Conservation (phyloP, 208 protist species). For the Trypanosoma vivax region DNA sequence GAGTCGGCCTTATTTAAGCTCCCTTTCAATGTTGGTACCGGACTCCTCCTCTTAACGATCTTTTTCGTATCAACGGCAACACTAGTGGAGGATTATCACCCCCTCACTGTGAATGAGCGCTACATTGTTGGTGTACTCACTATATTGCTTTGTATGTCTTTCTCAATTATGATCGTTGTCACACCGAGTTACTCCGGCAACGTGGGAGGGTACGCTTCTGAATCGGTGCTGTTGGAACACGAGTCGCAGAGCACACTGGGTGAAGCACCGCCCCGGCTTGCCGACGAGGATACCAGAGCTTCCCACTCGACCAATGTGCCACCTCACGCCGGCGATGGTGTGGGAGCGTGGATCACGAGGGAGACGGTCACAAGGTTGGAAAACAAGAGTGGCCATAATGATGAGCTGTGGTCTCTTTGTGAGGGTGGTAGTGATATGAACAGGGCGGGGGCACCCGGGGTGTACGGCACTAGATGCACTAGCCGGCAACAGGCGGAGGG, state of each 20-base stretch:
- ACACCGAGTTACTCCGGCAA: constrained; percentile 65
- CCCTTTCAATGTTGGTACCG: constrained; percentile 59
- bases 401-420: too few species aligned
- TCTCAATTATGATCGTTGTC: constrained; percentile 54
- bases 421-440: too few species aligned
- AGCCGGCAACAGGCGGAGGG: too few species aligned
- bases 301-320: too few species aligned
- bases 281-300: too few species aligned
- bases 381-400: too few species aligned
- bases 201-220: constrained; percentile 18
- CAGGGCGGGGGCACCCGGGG: too few species aligned
- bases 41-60: constrained; percentile 38
- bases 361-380: too few species aligned
- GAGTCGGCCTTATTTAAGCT: constrained; percentile 46
- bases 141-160: constrained; percentile 40
- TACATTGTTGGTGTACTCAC: constrained; percentile 36
- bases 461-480: too few species aligned
- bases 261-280: too few species aligned
- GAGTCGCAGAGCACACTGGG: background rate
- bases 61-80: constrained; percentile 38
- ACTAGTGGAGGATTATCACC: constrained; percentile 44
- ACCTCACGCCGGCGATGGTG: too few species aligned
- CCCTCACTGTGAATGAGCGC: constrained; percentile 20
- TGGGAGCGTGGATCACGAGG: too few species aligned
- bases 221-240: background rate